Evolutionary conservation across 1,139 yeast species (phyloP).

Genomic region (Magnusiomyces magnusii): DNA sequence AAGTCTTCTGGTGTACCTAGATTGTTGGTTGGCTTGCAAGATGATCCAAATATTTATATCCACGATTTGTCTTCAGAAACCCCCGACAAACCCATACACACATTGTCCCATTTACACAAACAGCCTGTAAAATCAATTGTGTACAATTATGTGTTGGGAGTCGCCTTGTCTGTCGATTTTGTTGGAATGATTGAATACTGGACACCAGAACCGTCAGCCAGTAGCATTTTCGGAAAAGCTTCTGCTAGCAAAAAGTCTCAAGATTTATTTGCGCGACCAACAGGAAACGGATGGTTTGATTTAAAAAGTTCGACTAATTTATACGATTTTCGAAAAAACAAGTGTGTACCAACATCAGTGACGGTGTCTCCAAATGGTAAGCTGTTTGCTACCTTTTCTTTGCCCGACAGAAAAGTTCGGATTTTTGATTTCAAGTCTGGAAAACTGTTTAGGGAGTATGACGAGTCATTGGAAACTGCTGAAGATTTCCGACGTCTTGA

Average conservation of each 20-base stretch:
- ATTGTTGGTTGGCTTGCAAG: constrained; percentile 26
- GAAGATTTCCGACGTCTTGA: constrained; percentile 29
- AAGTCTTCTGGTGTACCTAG: constrained; percentile 7
- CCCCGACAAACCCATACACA: constrained; percentile 19
- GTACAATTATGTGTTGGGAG: constrained; percentile 31
- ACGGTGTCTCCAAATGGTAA: constrained; percentile 28
- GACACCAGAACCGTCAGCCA: constrained; percentile 27
- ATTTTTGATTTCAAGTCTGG: constrained; percentile 36
- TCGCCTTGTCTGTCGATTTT: constrained; percentile 37
- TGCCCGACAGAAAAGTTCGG: constrained; percentile 34
- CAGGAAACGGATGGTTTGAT: constrained; percentile 25
- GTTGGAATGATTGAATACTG: constrained; percentile 44
- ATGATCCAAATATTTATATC: constrained; percentile 25
- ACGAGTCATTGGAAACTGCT: constrained; percentile 30
- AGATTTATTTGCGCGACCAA: neutral
- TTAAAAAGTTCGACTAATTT: constrained; percentile 41
- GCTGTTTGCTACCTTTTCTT: constrained; percentile 29
- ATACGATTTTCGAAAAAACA: constrained; percentile 36
- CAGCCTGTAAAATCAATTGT: constrained; percentile 29
- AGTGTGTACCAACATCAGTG: constrained; percentile 27
- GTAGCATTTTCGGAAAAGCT: neutral
- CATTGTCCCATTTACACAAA: constrained; percentile 30
- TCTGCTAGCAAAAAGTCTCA: constrained; percentile 19
- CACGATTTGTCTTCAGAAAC: constrained; percentile 21
- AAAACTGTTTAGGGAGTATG: constrained; percentile 33